Conservation (phyloP, 805 yeast species). For the Phaffomyces antillensis region DNA sequence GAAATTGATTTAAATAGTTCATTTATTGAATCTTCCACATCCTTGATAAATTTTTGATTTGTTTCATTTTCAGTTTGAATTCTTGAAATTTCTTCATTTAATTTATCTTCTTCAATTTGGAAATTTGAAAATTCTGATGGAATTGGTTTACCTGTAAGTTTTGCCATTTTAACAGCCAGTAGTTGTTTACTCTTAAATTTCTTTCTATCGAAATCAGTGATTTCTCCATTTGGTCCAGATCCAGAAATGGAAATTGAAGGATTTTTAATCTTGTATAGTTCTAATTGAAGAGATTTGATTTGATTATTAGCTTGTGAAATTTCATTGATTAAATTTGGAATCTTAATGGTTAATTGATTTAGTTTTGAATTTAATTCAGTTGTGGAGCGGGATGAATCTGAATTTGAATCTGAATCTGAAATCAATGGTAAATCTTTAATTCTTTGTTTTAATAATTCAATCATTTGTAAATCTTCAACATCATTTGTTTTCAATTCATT, state of each 20-base stretch:
- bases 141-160: conserved; percentile 71
- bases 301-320: conserved; percentile 58
- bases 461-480: conserved; percentile 34
- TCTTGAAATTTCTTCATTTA: conserved; percentile 43
- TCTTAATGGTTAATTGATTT: conserved; percentile 26
- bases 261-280: conserved; percentile 53
- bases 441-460: conserved; percentile 37
- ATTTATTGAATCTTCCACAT: conserved; percentile 62
- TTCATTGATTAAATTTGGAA: conserved; percentile 59
- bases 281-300: conserved; percentile 59
- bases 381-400: conserved; percentile 1
- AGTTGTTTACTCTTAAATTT: conserved; percentile 74
- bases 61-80: conserved; percentile 47
- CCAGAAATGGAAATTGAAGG: conserved; percentile 65
- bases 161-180: conserved; percentile 83
- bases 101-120: conserved; percentile 26
- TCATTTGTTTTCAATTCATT: conserved; percentile 41
- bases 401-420: conserved; percentile 25
- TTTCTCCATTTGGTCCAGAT: conserved; percentile 78
- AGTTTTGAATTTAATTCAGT: conserved; percentile 30
- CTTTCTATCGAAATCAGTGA: conserved; percentile 75
- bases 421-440: conserved; percentile 41
- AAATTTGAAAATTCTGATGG: conserved; percentile 30
- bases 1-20: conserved; percentile 44
- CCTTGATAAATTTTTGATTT: conserved; percentile 55